A percentile compares a stretch with the other conserved stretches of the same genome.
These are phyloP conservation scores for Fusarium sp. DNA, from an alignment of 2,329 filamentous ascomycete genomes.

Conservation along the genomic window DNA sequence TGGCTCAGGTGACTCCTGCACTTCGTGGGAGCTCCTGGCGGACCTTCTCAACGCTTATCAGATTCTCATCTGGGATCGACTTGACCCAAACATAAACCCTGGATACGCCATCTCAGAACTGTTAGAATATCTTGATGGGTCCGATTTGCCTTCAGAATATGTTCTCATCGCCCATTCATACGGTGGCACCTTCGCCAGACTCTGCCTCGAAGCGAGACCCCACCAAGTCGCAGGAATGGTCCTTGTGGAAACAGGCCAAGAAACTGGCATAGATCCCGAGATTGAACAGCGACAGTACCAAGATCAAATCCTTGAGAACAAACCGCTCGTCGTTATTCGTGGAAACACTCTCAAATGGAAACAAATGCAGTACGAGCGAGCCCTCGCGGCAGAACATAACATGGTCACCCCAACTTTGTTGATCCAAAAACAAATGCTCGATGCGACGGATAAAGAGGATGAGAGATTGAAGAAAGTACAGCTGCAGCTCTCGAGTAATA, in stretches of 20 bases:
- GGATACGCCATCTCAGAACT: not conserved
- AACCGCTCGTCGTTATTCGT: constrained; percentile 34
- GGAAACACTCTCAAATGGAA: constrained; percentile 39
- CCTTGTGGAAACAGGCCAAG: constrained; percentile 40
- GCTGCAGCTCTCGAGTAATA: constrained; percentile 25
- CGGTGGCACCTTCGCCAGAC: constrained; percentile 33
- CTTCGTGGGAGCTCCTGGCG: constrained; percentile 27
- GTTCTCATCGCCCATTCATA: constrained; percentile 38
- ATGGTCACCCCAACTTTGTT: constrained; percentile 2
- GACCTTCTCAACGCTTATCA: constrained; percentile 10
- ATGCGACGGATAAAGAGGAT: constrained; percentile 32
- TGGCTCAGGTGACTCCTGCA: constrained; percentile 36
- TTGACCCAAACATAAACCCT: constrained; percentile 5
- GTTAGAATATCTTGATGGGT: not conserved
- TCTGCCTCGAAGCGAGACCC: constrained; percentile 27
- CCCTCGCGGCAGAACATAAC: constrained; percentile 1
- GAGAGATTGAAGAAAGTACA: constrained; percentile 38
- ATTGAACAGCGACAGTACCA: constrained; percentile 33
- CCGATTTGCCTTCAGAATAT: not conserved
- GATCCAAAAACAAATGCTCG: constrained; percentile 24
- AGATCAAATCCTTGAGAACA: constrained; percentile 15
- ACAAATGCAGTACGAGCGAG: constrained; percentile 29
- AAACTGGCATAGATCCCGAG: constrained; percentile 23
- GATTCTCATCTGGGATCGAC: constrained; percentile 32
- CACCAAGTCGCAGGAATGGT: constrained; percentile 34